Base-by-base conservation (phyloP, 805 yeast species). In the Lipomyces sp. region DNA sequence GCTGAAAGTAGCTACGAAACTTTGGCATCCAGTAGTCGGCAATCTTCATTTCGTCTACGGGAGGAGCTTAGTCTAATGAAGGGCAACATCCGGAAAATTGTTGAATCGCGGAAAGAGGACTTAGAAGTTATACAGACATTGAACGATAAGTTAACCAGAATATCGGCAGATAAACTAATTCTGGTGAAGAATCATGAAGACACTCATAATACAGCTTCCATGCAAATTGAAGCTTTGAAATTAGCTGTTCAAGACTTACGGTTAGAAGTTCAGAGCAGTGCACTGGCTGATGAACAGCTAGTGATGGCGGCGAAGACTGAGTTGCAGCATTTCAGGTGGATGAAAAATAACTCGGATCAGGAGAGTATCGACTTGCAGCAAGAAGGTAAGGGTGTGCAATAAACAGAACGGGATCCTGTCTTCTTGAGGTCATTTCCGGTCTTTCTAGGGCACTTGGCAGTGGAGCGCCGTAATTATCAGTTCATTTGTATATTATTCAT, bases 1-100 rank as follows among this genome's bases (percentile, higher is more conserved):
- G 40, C 48, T 10, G 53, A 54, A 19, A 18, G 46, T 2, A 53
- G 51, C 22, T 49, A 54, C 33, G 47, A 53, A 6, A 36, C 50
- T 6, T 33, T 54, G 29, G 49, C 40, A 8, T 8, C 36, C 0
- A 47, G 58, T 23, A 54, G 36, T 16, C 32, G 26, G 39, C 45
- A 53, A 18, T 21, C 31, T 18, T 31, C 28, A 13, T 19, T 21
- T n/a, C 49, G 57, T n/a, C 32, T 46, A 14, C 36, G 48, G 16
- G 53, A 46, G 21, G 47, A 54, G 24, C 19, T 54, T n/a, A 29
- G 16, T 4, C 24, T 31, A 11, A 23, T 54, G 14, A 39, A 40
- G 29, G 16, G 36, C 22, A 57, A 53, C 8, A 43, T 53, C 13
- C 35, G 42, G 24, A 39, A 39, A 6, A 36, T 52, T 13, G 38